These are phyloP conservation scores for Colletotrichum costaricense DNA, from an alignment of 2,329 filamentous ascomycete species.

Conservation along the genomic window DNA sequence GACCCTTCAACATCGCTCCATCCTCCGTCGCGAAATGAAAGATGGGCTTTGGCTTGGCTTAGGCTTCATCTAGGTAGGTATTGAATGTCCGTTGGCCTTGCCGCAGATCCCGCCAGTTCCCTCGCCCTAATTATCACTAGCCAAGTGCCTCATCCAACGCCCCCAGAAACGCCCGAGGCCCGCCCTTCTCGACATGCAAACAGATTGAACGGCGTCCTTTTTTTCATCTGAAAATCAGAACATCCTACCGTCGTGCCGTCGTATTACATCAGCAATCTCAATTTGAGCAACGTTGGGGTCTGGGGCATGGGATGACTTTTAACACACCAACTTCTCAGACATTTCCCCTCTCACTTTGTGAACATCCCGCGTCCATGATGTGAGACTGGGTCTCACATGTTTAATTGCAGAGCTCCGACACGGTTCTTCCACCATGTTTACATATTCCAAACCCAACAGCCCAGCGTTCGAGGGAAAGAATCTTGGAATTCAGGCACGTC, in stretches of 20 bases:
- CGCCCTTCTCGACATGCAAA: constrained; percentile 4
- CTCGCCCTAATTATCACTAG: constrained; percentile 3
- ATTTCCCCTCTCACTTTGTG: constrained; percentile 1
- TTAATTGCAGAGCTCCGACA: constrained; percentile 15
- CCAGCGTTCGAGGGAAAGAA: not conserved
- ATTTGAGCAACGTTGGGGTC: not conserved
- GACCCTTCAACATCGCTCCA: not conserved
- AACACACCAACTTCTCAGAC: not conserved
- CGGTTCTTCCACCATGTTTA: constrained; percentile 4
- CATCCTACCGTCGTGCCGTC: not conserved
- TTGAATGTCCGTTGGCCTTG: not conserved
- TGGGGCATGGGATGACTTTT: not conserved
- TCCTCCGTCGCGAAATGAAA: constrained; percentile 9
- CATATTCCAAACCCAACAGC: not conserved
- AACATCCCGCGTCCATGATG: constrained; percentile 8
- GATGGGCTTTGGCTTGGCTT: not conserved
- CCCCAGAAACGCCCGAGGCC: not conserved
- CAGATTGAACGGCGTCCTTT: not conserved
- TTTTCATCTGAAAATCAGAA: constrained; percentile 12
- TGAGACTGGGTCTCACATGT: constrained; percentile 29
- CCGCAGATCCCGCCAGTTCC: constrained; percentile 20
- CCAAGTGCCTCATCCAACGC: not conserved
- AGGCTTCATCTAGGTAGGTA: not conserved
- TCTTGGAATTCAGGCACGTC: constrained; percentile 5
- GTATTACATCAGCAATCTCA: constrained; percentile 7